Percentiles rank a stretch among this genome's conserved stretches.
These are phyloP conservation scores for Acanthamoeba culbertsoni DNA, from an alignment of 208 protist species.

Conservation along the genomic window DNA sequence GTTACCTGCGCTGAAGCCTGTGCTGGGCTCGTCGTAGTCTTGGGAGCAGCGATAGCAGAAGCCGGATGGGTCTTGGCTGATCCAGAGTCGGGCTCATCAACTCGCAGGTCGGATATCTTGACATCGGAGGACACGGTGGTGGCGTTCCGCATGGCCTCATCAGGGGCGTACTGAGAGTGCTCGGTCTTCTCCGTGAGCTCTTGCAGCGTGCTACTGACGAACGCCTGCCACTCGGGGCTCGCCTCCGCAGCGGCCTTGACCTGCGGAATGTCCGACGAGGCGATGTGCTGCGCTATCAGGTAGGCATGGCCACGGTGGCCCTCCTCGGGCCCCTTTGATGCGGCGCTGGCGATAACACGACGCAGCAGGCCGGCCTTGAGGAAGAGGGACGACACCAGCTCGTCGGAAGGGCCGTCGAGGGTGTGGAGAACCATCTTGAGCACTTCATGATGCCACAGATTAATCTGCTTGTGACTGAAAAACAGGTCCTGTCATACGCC, in stretches of 20 bases:
- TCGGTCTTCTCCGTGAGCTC: not conserved
- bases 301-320: not conserved
- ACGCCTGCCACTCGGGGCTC: not conserved
- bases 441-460: constrained; percentile 12
- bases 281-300: not conserved
- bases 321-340: not conserved
- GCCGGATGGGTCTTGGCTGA: not conserved
- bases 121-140: not conserved
- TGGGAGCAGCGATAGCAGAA: not conserved
- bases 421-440: constrained; percentile 4
- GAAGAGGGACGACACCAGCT: not conserved
- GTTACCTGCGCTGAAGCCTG: too few relatives aligned
- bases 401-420: not conserved
- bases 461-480: not conserved
- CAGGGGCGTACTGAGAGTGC: not conserved
- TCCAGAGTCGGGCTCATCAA: not conserved
- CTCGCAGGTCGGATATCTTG: not conserved
- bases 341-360: not conserved
- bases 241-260: not conserved
- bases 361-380: not conserved
- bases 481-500: not conserved
- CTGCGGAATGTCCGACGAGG: not conserved
- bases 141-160: not conserved
- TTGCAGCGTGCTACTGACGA: not conserved
- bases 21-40: not conserved